phyloP scores from a whole-genome alignment of 2,329 filamentous ascomycete species.

The Dendrostoma leiphaemia region DNA sequence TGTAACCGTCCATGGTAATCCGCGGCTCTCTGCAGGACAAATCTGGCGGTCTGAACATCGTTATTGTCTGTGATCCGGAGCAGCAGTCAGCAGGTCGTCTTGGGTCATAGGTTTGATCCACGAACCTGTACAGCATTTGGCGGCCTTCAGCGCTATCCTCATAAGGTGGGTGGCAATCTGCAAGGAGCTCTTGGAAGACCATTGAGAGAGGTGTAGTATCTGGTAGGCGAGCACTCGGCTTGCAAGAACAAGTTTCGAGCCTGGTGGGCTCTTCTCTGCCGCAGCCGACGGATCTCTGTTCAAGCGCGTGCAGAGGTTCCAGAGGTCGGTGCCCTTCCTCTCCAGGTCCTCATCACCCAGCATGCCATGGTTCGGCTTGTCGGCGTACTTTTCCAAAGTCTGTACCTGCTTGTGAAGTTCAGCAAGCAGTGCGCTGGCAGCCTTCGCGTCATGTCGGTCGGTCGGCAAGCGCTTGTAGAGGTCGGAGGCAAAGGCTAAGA shows the following conservation, averaged over 20 bases:
- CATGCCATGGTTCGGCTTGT: constrained; percentile 27
- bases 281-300: constrained; percentile 30
- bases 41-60: constrained; percentile 56
- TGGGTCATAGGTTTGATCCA: neutral
- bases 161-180: constrained; percentile 53
- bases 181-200: constrained; percentile 26
- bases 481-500: constrained; percentile 19
- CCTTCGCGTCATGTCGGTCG: constrained; percentile 24
- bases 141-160: constrained; percentile 65
- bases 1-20: constrained; percentile 47
- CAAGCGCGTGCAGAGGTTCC: constrained; percentile 64
- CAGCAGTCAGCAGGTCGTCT: constrained; percentile 23
- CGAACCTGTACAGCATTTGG: constrained; percentile 60
- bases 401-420: constrained; percentile 41
- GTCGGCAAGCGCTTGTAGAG: constrained; percentile 28
- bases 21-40: constrained; percentile 63
- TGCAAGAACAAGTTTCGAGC: constrained; percentile 33
- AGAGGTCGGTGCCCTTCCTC: constrained; percentile 54
- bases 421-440: constrained; percentile 31
- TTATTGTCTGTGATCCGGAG: constrained; percentile 37
- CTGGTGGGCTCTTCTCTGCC: neutral
- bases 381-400: constrained; percentile 30
- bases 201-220: constrained; percentile 59
- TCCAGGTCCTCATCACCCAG: constrained; percentile 49
- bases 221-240: constrained; percentile 61